Percentiles rank a stretch among this genome's conserved stretches.
These are phyloP conservation scores for Flaveria robusta DNA, from an alignment of 129 eudicot species.

Conservation along the genomic window DNA sequence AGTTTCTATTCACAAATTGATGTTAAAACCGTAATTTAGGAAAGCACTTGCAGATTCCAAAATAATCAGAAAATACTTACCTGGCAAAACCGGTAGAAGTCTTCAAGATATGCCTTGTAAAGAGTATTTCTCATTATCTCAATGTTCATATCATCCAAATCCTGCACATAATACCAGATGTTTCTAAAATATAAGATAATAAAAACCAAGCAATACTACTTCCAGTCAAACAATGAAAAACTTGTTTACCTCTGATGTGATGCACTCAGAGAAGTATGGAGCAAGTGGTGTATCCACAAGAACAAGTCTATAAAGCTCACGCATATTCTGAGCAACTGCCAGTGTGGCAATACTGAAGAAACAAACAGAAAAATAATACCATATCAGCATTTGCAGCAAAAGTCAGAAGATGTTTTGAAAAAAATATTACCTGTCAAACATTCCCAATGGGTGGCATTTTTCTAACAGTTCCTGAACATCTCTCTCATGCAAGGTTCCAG, in stretches of 20 bases:
- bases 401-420: background rate
- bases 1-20: conserved; percentile 52
- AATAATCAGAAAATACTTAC: conserved; percentile 31
- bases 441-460: conserved; percentile 95
- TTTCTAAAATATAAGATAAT: background rate
- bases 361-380: conserved; percentile 19
- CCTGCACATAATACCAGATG: conserved; percentile 43
- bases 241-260: conserved; percentile 79
- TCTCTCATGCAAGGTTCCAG: conserved; percentile 96
- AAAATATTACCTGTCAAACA: conserved; percentile 77
- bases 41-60: conserved; percentile 1
- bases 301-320: conserved; percentile 86
- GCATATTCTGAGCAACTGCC: conserved; percentile 97
- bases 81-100: conserved; percentile 88
- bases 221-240: background rate
- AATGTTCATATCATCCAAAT: conserved; percentile 98
- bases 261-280: conserved; percentile 96
- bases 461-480: conserved; percentile 92
- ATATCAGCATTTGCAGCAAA: background rate
- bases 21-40: background rate
- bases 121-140: conserved; percentile 96
- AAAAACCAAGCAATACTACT: background rate
- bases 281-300: conserved; percentile 97
- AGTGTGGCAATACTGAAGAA: conserved; percentile 80
- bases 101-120: conserved; percentile 97